phyloP scores from a whole-genome alignment of 129 eudicot genomes.

The Tagetes patula region DNA sequence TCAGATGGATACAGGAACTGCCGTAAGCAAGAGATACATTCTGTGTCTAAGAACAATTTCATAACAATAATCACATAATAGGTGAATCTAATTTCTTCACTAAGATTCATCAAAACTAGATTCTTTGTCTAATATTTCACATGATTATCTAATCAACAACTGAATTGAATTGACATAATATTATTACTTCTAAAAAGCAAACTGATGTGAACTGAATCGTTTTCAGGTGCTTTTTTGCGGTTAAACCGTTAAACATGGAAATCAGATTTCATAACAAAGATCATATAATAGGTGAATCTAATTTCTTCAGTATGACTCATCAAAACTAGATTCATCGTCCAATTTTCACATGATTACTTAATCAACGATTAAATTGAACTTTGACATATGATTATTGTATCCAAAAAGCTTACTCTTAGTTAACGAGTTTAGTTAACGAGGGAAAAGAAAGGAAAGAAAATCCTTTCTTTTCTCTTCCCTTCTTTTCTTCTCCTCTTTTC shows the following conservation, averaged over 20 bases:
- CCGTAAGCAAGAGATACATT: constrained; percentile 58
- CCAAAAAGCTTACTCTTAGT: background rate
- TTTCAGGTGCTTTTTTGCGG: background rate
- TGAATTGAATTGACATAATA: background rate
- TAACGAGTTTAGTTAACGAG: too few relatives aligned
- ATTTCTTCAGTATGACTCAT: background rate
- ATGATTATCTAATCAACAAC: background rate
- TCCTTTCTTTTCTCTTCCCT: too few relatives aligned
- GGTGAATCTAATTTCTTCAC: background rate
- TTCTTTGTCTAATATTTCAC: constrained; percentile 6
- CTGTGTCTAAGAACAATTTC: constrained; percentile 45
- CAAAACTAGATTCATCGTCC: too few relatives aligned
- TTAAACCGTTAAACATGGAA: too few relatives aligned
- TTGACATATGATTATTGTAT: too few relatives aligned
- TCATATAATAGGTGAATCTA: too few relatives aligned
- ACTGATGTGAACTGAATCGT: background rate
- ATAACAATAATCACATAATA: constrained; percentile 30
- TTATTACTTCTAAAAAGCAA: constrained; percentile 14
- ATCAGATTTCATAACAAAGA: too few relatives aligned
- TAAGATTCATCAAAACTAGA: constrained; percentile 7
- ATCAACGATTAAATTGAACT: too few relatives aligned
- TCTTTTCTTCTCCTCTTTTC: too few relatives aligned
- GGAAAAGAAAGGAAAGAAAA: too few relatives aligned
- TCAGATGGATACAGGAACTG: constrained; percentile 88
- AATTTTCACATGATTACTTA: too few relatives aligned